A percentile compares a stretch with the other conserved stretches of the same genome.
These are phyloP conservation scores for Cladosporium sp. DNA, from an alignment of 2,329 filamentous ascomycete genomes.

Conservation along the genomic window DNA sequence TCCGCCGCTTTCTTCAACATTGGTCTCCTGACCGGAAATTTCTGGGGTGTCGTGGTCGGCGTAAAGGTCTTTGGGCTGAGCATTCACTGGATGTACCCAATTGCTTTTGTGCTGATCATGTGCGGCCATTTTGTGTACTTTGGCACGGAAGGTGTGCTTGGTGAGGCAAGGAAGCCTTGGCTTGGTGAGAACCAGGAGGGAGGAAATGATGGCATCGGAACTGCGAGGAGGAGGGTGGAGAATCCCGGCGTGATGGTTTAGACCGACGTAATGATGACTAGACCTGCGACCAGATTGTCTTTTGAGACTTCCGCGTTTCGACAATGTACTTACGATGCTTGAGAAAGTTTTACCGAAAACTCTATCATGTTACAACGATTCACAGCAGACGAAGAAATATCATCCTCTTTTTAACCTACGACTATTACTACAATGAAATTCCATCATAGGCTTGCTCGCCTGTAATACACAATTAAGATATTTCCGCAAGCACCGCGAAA, in stretches of 20 bases:
- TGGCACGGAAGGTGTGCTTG: slow-evolving; percentile 71
- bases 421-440: too few species aligned
- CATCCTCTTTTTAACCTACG: too few species aligned
- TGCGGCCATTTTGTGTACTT: slow-evolving; percentile 84
- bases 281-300: too few species aligned
- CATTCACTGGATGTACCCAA: slow-evolving; percentile 88
- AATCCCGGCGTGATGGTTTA: slow-evolving; percentile 36
- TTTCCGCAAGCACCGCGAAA: slow-evolving; percentile 1
- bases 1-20: slow-evolving; percentile 96
- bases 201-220: slow-evolving; percentile 75
- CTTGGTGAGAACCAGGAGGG: slow-evolving; percentile 78
- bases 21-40: slow-evolving; percentile 86
- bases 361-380: too few species aligned
- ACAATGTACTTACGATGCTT: too few species aligned
- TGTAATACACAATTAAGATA: slow-evolving; percentile 1
- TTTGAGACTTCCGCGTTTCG: too few species aligned
- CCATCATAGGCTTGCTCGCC: too few species aligned
- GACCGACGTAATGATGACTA: too few species aligned
- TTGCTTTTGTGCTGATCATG: slow-evolving; percentile 91
- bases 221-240: slow-evolving; percentile 64
- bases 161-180: slow-evolving; percentile 93
- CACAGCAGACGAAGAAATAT: too few species aligned
- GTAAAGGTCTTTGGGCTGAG: slow-evolving; percentile 74
- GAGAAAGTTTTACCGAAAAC: too few species aligned
- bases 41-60: slow-evolving; percentile 94